Percentiles rank a stretch among this genome's conserved stretches.
Evolutionary conservation across 495 filamentous ascomycete species (phyloP).

Genomic region (Daldinia grandis): DNA sequence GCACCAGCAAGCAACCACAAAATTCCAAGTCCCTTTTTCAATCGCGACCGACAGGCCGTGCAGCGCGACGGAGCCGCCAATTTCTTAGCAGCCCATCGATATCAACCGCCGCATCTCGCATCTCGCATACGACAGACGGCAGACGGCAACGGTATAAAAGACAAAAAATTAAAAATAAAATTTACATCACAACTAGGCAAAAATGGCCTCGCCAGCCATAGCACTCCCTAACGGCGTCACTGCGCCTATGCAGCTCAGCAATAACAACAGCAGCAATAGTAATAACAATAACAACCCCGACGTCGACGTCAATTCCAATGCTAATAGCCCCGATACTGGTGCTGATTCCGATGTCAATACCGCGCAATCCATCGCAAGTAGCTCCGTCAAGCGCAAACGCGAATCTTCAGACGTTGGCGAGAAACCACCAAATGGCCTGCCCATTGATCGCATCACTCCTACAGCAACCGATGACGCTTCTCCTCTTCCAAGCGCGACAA

Average conservation of each 20-base stretch:
- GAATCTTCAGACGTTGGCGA: constrained; percentile 55
- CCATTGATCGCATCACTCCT: constrained; percentile 22
- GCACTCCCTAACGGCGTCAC: constrained; percentile 54
- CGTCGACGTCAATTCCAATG: constrained; percentile 11
- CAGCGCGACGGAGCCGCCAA: constrained; percentile 53
- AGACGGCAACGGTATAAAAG: constrained; percentile 16
- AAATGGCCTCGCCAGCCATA: constrained; percentile 57
- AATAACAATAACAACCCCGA: constrained; percentile 13
- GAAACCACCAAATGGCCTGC: constrained; percentile 34
- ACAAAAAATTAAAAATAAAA: constrained; percentile 1
- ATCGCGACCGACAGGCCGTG: constrained; percentile 47
- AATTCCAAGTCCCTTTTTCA: constrained; percentile 27
- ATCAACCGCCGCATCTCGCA: constrained; percentile 25
- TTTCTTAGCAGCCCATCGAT: constrained; percentile 35
- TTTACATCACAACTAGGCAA: constrained; percentile 19
- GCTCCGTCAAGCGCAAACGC: constrained; percentile 65
- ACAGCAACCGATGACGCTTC: constrained; percentile 6
- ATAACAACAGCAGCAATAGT: constrained; percentile 20
- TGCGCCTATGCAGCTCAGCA: constrained; percentile 34
- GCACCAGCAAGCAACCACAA: constrained; percentile 38
- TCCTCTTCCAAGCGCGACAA: constrained; percentile 19
- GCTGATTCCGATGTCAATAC: constrained; percentile 39
- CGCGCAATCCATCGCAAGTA: constrained; percentile 50
- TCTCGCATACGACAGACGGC: too few species aligned
- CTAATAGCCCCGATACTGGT: constrained; percentile 13